These are phyloP conservation scores for Multifurca ochricompacta DNA, from an alignment of 768 basidiomycete species.

Conservation along the genomic window DNA sequence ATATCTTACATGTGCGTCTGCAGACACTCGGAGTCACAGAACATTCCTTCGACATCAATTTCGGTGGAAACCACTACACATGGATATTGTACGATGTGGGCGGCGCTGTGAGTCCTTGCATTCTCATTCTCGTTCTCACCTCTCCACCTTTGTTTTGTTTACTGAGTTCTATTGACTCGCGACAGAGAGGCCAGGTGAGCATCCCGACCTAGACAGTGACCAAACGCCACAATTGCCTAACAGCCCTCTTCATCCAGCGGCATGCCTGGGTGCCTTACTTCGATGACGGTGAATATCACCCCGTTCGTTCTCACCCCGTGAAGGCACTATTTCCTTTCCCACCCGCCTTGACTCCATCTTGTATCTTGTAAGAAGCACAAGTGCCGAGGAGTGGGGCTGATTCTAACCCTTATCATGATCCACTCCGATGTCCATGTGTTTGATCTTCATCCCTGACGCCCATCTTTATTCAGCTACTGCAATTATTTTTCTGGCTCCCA, in stretches of 20 bases:
- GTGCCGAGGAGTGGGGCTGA: background rate
- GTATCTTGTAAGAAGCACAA: background rate
- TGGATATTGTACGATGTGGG: slow-evolving; percentile 84
- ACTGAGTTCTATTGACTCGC: background rate
- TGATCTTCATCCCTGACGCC: slow-evolving; percentile 1
- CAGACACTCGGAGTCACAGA: slow-evolving; percentile 78
- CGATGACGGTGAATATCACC: slow-evolving; percentile 45
- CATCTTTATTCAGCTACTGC: slow-evolving; percentile 49
- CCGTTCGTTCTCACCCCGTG: slow-evolving; percentile 13
- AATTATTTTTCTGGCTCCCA: slow-evolving; percentile 80
- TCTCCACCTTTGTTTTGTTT: slow-evolving; percentile 6
- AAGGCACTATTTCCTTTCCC: slow-evolving; percentile 53
- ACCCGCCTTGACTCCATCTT: slow-evolving; percentile 43
- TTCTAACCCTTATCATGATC: background rate
- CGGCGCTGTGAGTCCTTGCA: slow-evolving; percentile 53
- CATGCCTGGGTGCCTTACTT: slow-evolving; percentile 82
- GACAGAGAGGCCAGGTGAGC: slow-evolving; percentile 21
- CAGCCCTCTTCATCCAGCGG: slow-evolving; percentile 36
- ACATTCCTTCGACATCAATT: slow-evolving; percentile 60
- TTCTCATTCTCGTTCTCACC: background rate
- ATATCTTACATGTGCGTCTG: slow-evolving; percentile 70
- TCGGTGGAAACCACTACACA: slow-evolving; percentile 54
- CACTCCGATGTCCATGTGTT: background rate
- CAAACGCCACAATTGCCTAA: background rate
- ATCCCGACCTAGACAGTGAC: background rate